Evolutionary conservation across 73 alveolate genomes (phyloP).

Genomic region (Tetrahymena elliotti): DNA sequence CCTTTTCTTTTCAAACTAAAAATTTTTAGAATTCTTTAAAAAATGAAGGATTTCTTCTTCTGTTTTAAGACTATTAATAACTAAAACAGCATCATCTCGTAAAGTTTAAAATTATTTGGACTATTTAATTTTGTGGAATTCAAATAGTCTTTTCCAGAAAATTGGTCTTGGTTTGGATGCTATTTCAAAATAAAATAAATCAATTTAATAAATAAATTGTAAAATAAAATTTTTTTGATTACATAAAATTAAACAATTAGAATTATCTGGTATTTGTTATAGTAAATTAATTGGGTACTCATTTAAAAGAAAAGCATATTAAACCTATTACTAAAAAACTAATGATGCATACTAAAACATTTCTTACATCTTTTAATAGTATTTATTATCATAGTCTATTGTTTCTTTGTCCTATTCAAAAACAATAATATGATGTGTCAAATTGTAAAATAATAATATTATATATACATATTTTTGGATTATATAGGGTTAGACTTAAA

Average conservation of each 20-base stretch:
- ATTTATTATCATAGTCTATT: not conserved
- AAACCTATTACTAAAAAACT: not conserved
- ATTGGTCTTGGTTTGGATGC: not conserved
- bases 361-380: not conserved
- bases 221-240: not conserved
- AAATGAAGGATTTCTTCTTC: not conserved
- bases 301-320: not conserved
- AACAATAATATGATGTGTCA: not conserved
- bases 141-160: not conserved
- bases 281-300: not conserved
- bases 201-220: not conserved
- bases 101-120: not conserved
- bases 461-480: not conserved
- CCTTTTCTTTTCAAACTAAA: not conserved
- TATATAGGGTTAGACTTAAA: not conserved
- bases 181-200: not conserved
- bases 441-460: not conserved
- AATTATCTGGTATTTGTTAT: not conserved
- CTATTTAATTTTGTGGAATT: not conserved
- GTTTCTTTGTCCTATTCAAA: not conserved
- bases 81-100: not conserved
- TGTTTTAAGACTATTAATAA: not conserved
- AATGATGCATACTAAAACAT: not conserved
- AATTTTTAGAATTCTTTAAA: not conserved
- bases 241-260: not conserved